Evolutionary conservation across 352 stramenopile species (phyloP), one percentile per base, ranked within the genome.

Genomic region (Thraustochytrium striatum): DNA sequence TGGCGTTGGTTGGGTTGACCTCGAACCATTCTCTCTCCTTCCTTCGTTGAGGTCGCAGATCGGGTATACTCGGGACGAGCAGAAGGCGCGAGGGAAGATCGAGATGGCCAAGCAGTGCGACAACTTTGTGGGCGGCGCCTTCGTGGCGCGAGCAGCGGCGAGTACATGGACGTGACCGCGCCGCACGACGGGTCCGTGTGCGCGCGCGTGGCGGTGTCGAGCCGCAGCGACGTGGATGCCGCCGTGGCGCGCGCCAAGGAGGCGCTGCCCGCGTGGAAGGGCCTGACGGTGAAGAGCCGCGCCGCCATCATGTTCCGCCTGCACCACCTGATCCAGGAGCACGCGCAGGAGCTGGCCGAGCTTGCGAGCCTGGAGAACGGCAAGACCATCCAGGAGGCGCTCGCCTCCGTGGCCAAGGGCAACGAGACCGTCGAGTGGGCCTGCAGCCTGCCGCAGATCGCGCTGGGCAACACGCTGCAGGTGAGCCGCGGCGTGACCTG

Each of bases 341-440:
- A 98, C 83, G 87, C 93, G n/a, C 81, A 89, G 43, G 91, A 97
- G 79, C 83, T 98, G 55, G 93, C 94, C 5, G 85, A 93, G 35
- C 82, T 98, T 5, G 96, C 98, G 68, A 93, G 98, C 16, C 82
- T 86, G 21, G 96, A 99, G 85, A 98, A 96, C 70, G 95, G 96
- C 25, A 99, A 99, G 85, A 99, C 98, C 86, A 93, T 96, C 32
- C 95, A 92, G 38, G 96, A 99, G 84, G 95, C 94, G 28, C 86
- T 98, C 44, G 96, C 95, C 3, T 95, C 94, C 83, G 93, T 98
- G 11, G 86, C 96, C 53, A 98, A 98, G 85, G 96, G 93, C 21
- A 98, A 97, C 81, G 96, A 99, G 85, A 98, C 94, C 0, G 93
- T 98, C 33, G 95, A 98, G 86, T 98, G 97, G 83, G 94, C 95